A percentile compares a stretch with the other conserved stretches of the same genome.
Conservation (phyloP, 805 yeast genomes). For the Nakazawaea sp. region DNA sequence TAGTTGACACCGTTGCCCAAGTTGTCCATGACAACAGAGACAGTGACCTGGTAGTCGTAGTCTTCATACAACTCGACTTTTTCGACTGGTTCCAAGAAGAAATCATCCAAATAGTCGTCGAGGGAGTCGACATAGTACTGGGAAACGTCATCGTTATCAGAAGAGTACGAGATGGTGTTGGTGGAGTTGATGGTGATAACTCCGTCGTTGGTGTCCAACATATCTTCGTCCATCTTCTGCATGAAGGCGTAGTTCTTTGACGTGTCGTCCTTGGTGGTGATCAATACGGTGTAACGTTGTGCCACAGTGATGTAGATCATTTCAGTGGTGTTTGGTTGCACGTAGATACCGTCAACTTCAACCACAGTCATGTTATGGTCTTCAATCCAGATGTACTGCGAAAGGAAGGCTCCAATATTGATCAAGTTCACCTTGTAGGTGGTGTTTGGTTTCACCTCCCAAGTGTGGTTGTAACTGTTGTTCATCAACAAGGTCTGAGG, state of each 20-base stretch:
- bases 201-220: constrained; percentile 72
- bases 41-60: constrained; percentile 61
- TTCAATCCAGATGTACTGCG: constrained; percentile 84
- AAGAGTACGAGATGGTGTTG: constrained; percentile 58
- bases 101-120: constrained; percentile 65
- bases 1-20: constrained; percentile 83
- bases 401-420: constrained; percentile 87
- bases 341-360: constrained; percentile 88
- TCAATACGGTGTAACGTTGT: constrained; percentile 80
- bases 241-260: constrained; percentile 71
- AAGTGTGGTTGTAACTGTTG: constrained; percentile 71
- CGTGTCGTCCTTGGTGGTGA: constrained; percentile 62
- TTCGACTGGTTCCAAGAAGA: constrained; percentile 59
- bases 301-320: constrained; percentile 81
- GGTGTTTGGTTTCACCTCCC: constrained; percentile 75
- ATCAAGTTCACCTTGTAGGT: constrained; percentile 78
- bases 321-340: constrained; percentile 64
- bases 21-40: constrained; percentile 80
- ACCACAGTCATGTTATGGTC: constrained; percentile 82
- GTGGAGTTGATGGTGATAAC: constrained; percentile 69
- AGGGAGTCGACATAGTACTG: constrained; percentile 39
- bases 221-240: constrained; percentile 71
- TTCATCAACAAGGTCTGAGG: constrained; percentile 79
- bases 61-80: constrained; percentile 51
- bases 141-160: constrained; percentile 27